Base-by-base conservation (phyloP, 768 basidiomycete genomes). In the Vararia minispora region DNA sequence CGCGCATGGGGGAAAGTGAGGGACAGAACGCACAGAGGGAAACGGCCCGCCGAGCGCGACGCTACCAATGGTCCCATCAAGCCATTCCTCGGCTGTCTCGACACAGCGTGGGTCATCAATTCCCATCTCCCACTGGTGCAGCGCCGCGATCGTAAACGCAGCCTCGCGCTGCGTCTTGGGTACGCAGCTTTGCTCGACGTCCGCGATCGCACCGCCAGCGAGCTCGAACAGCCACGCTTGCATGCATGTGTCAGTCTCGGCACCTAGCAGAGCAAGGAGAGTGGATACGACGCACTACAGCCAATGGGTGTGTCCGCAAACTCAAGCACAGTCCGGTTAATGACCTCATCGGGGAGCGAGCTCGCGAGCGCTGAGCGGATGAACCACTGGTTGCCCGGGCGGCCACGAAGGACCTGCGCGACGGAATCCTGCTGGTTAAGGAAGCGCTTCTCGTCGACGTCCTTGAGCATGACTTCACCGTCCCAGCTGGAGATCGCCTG, bases 151-250 rank as follows among this genome's bases (percentile, higher is more conserved):
- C 2, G 84, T 90, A 60, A 89, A 94, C 7, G 71, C 56, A 1
- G 85, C 81, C 55, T 88, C 71, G 33, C 90, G 77, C 51, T 88
- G 84, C 9, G 71, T 66, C 53, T 78, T 77, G 3, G 88, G 86
- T 11, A 89, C 58, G 47, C 83, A 86, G 10, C 67, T 77, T 46
- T 79, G 68, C 39, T 84, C 79, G 42, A 72, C 74, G 53, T 90
- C 87, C 0, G 58, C 55, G 28, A 87, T 70, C 1, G 84, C 84
- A 13, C 87, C 87, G 2, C 84, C 90, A 0, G 83, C 82, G 28
- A 90, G 70, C 57, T 95, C 90, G 55, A 94, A 92, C 6, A 95
- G 65, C 90, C 88, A 94, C 12, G 88, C 89, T 88, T 41, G 9
- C 10, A 28, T 13, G 32, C 25, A 12, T 20, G 24, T 14, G 28